These are phyloP conservation scores for Mycena venus DNA, from an alignment of 768 basidiomycete species.

Conservation along the genomic window DNA sequence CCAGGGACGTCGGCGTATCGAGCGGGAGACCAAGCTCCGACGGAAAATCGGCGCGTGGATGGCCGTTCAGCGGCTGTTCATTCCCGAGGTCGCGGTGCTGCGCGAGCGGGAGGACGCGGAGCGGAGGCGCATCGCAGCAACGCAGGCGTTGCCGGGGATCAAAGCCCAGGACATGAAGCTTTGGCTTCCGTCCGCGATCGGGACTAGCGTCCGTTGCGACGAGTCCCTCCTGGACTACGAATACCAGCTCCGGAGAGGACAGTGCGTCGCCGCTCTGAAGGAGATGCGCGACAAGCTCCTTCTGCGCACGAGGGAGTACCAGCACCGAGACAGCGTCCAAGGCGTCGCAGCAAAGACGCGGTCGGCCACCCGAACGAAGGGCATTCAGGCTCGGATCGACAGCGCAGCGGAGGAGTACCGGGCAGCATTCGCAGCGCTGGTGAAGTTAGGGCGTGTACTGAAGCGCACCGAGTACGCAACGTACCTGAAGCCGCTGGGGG, in stretches of 20 bases:
- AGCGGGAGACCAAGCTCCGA: conserved; percentile 1
- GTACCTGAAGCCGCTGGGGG: conserved; percentile 4
- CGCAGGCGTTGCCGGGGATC: neutral
- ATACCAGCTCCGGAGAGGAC: neutral
- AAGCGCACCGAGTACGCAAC: neutral
- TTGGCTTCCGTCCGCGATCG: conserved; percentile 37
- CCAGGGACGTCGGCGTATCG: neutral
- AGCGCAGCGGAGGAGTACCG: conserved; percentile 33
- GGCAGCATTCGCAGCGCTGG: conserved; percentile 30
- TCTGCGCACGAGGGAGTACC: neutral
- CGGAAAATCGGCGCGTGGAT: neutral
- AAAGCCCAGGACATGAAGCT: neutral
- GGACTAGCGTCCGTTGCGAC: neutral
- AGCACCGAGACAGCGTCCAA: conserved; percentile 23
- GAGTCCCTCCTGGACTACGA: neutral
- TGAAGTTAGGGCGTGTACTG: neutral
- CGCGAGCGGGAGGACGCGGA: neutral
- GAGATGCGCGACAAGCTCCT: neutral
- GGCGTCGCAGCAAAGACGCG: conserved; percentile 29
- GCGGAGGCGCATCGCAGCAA: neutral
- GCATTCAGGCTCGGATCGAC: conserved; percentile 31
- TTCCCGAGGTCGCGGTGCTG: neutral
- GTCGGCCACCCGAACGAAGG: conserved; percentile 22
- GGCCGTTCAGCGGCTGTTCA: neutral
- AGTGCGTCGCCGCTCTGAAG: neutral